Conservation (phyloP, 2,329 filamentous ascomycete genomes). For the Colletotrichum sp. region DNA sequence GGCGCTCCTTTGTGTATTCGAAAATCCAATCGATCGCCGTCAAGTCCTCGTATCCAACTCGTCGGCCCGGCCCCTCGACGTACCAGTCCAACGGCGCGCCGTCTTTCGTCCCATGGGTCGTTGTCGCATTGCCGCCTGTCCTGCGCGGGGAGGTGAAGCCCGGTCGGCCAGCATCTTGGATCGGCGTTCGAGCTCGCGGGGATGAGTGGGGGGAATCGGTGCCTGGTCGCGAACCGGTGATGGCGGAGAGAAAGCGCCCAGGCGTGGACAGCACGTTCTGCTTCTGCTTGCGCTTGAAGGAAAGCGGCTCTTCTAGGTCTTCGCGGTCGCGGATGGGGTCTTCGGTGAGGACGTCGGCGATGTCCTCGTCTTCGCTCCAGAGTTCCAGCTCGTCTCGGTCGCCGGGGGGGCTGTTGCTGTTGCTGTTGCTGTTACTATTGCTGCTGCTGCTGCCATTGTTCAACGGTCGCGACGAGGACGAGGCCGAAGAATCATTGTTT, state of each 20-base stretch:
- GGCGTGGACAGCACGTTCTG: slow-evolving; percentile 50
- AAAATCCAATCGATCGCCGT: slow-evolving; percentile 99
- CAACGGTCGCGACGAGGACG: slow-evolving; percentile 35
- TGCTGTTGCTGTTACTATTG: slow-evolving; percentile 18
- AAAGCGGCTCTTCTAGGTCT: slow-evolving; percentile 57
- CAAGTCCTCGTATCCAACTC: slow-evolving; percentile 94
- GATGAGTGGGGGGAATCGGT: slow-evolving; percentile 16
- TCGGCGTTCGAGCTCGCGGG: slow-evolving; percentile 19
- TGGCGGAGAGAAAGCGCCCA: slow-evolving; percentile 51
- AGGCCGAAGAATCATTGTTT: slow-evolving; percentile 36
- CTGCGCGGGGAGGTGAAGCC: slow-evolving; percentile 18
- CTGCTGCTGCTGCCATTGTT: slow-evolving; percentile 9
- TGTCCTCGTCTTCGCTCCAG: slow-evolving; percentile 42
- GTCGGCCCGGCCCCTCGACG: slow-evolving; percentile 82
- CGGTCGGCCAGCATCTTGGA: slow-evolving; percentile 25
- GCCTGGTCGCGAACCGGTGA: slow-evolving; percentile 43
- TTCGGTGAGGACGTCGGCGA: slow-evolving; percentile 50
- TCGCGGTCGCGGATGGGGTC: slow-evolving; percentile 60
- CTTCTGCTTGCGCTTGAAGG: slow-evolving; percentile 75
- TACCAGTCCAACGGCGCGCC: slow-evolving; percentile 77
- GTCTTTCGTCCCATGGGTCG: slow-evolving; percentile 42
- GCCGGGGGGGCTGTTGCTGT: slow-evolving; percentile 32
- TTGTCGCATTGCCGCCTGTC: slow-evolving; percentile 15
- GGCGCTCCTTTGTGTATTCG: slow-evolving; percentile 95
- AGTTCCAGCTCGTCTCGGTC: slow-evolving; percentile 54